These are phyloP conservation scores for Globisporangium yorkense DNA, from an alignment of 352 stramenopile genomes.

Conservation along the genomic window DNA sequence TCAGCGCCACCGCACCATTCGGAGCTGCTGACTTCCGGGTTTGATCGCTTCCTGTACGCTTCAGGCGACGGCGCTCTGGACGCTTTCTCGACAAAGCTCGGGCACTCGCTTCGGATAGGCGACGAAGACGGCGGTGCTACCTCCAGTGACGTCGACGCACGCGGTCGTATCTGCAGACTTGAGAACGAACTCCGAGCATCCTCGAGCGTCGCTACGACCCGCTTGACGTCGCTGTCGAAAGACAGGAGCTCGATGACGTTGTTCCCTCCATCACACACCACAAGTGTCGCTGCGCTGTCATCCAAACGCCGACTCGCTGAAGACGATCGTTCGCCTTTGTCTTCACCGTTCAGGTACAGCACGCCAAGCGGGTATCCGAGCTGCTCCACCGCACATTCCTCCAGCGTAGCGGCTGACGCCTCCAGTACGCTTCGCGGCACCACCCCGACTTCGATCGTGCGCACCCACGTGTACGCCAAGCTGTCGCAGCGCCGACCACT, in stretches of 20 bases:
- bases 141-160: background rate
- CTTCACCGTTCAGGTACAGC: background rate
- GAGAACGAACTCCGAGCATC: background rate
- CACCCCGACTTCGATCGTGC: slow-evolving; percentile 30
- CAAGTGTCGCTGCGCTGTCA: slow-evolving; percentile 3
- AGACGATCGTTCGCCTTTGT: background rate
- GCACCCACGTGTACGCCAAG: slow-evolving; percentile 28
- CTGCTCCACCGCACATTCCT: slow-evolving; percentile 2
- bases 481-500: slow-evolving; percentile 6
- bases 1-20: background rate
- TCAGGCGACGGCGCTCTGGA: background rate
- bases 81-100: background rate
- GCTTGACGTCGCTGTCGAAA: background rate
- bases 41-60: background rate
- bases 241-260: slow-evolving; percentile 18
- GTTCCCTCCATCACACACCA: slow-evolving; percentile 20
- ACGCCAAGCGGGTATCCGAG: slow-evolving; percentile 13
- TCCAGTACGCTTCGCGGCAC: slow-evolving; percentile 6
- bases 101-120: background rate
- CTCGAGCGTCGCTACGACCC: background rate
- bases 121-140: background rate
- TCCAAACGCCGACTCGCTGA: background rate
- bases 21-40: background rate
- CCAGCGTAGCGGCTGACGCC: background rate
- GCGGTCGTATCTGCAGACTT: background rate